These are phyloP conservation scores for Schoenoplectus triqueter DNA, from an alignment of 202 grass and related monocot species.

Conservation along the genomic window DNA sequence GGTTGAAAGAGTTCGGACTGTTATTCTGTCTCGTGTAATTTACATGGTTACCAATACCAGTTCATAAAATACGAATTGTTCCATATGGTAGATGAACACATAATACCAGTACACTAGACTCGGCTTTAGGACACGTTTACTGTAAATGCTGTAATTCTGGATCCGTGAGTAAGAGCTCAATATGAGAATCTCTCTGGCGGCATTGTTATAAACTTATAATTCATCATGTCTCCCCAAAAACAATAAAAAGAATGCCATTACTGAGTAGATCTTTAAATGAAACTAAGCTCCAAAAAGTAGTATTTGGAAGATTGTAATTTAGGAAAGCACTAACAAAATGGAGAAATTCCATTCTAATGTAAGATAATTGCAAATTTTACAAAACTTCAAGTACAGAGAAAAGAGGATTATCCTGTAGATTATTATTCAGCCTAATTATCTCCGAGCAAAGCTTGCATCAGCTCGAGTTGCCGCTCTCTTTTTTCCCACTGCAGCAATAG, in stretches of 20 bases:
- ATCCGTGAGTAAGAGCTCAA: conserved; percentile 9
- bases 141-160: background rate
- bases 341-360: conserved; percentile 20
- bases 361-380: background rate
- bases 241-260: background rate
- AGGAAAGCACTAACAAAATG: background rate
- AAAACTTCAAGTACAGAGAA: background rate
- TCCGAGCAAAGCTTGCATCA: background rate
- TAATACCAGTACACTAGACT: background rate
- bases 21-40: background rate
- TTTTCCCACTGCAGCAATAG: conserved; percentile 90
- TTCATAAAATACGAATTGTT: background rate
- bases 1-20: background rate
- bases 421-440: conserved; percentile 29
- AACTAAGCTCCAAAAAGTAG: background rate
- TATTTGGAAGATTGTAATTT: background rate
- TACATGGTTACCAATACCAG: background rate
- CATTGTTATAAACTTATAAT: conserved; percentile 13
- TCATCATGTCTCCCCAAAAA: background rate
- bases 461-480: conserved; percentile 45
- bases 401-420: conserved; percentile 15
- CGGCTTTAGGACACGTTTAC: background rate
- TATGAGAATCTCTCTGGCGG: background rate
- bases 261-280: background rate
- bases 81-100: background rate